phyloP scores from a whole-genome alignment of 2,329 filamentous ascomycete genomes.

The Thermochaetoides dissita region DNA sequence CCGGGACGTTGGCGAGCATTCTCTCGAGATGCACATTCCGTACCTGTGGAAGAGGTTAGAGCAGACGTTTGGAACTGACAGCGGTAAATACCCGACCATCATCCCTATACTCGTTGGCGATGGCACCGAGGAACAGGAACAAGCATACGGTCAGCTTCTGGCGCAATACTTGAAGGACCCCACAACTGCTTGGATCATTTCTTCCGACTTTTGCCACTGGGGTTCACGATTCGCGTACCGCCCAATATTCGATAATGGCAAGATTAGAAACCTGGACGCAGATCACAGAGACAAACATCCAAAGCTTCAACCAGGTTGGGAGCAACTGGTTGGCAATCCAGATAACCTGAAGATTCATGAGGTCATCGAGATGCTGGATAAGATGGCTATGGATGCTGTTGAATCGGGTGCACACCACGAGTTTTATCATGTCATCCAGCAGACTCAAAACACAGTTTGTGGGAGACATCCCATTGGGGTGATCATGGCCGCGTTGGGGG shows the following conservation, averaged over 20 bases:
- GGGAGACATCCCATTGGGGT: slow-evolving; percentile 91
- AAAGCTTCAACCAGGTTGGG: slow-evolving; percentile 6
- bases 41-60: slow-evolving; percentile 71
- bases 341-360: slow-evolving; percentile 51
- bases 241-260: slow-evolving; percentile 49
- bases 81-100: slow-evolving; percentile 49
- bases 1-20: slow-evolving; percentile 75
- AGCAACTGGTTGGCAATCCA: not conserved
- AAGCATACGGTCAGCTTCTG: slow-evolving; percentile 53
- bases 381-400: slow-evolving; percentile 71
- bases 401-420: slow-evolving; percentile 56
- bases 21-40: slow-evolving; percentile 89
- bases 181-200: slow-evolving; percentile 70
- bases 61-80: slow-evolving; percentile 31
- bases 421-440: slow-evolving; percentile 55
- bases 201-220: slow-evolving; percentile 97
- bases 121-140: slow-evolving; percentile 53
- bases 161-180: slow-evolving; percentile 65
- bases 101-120: slow-evolving; percentile 78
- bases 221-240: slow-evolving; percentile 72
- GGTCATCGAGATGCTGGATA: slow-evolving; percentile 68
- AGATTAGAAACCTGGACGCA: slow-evolving; percentile 15
- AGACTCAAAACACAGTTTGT: slow-evolving; percentile 83
- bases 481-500: slow-evolving; percentile 75
- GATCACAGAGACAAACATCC: slow-evolving; percentile 1